Conservation (phyloP, 2,329 filamentous ascomycete species). For the Gnomoniopsis sp. region DNA sequence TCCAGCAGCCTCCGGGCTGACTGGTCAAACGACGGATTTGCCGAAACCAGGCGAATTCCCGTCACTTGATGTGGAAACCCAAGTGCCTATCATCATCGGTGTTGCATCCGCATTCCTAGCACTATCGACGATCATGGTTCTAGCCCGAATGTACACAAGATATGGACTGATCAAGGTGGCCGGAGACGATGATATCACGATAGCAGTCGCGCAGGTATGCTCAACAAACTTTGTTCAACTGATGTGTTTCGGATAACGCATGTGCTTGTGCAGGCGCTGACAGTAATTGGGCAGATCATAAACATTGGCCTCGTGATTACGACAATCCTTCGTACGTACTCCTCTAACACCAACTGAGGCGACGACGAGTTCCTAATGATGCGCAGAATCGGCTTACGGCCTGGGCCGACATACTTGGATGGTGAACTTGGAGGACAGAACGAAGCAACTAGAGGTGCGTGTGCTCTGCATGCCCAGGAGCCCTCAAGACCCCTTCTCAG, state of each 20-base stretch:
- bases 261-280: not conserved
- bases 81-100: constrained; percentile 24
- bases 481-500: not conserved
- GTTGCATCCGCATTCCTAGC: constrained; percentile 24
- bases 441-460: constrained; percentile 26
- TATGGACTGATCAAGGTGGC: constrained; percentile 21
- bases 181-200: constrained; percentile 27
- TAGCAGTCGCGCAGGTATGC: constrained; percentile 23
- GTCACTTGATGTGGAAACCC: constrained; percentile 24
- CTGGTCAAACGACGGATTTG: constrained; percentile 8
- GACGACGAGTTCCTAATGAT: not conserved
- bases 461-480: not conserved
- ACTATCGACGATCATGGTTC: constrained; percentile 23
- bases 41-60: constrained; percentile 20
- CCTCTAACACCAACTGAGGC: not conserved
- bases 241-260: not conserved
- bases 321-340: constrained; percentile 22
- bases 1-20: constrained; percentile 4
- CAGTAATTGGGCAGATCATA: constrained; percentile 11
- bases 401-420: constrained; percentile 26
- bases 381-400: constrained; percentile 23
- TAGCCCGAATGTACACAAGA: constrained; percentile 28
- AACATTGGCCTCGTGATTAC: constrained; percentile 22
- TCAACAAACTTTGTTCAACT: not conserved
- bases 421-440: constrained; percentile 17